Base-by-base conservation (phyloP, 345 rosid species). In the Populus davidiana region DNA sequence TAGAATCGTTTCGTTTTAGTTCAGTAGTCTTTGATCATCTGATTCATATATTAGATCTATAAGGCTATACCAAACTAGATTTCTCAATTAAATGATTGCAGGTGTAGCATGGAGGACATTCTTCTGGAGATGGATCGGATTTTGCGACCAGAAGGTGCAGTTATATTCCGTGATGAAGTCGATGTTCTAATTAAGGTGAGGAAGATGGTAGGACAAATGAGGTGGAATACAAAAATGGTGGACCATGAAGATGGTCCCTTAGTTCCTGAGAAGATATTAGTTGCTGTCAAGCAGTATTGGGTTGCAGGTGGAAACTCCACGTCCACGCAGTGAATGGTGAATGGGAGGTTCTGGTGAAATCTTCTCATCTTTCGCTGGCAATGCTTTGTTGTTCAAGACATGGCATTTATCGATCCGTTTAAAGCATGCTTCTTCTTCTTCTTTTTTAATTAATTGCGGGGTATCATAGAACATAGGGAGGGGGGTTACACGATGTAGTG, bases 211-310 rank as follows among this genome's bases (percentile, higher is more conserved):
- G 83, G 83, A n/a, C 93, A 97, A 49, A 96, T 96, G 97, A 92
- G 92, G 70, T 96, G 99, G 99, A 92, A 92, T 38, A 73, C 96
- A 8, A 96, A 96, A 84, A 87, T 96, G 93, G 90, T 94, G 73
- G 98, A 96, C 87, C 99, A 96, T 25, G 99, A 96, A 83, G 99
- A 94, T 74, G 99, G 99, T 43, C 99, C 99, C 62, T 86, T 96
- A 33, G 94, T 96, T 75, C 90, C 94, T 0, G 98, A 91, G 86
- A 96, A 96, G 86, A 86, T 92, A 78, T 79, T 96, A 80, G 85
- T 96, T 25, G 97, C 98, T 1, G 99, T 94, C 76, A 96, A 96
- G 90, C 97, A 91, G 81, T 96, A 94, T 41, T 96, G 99, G 99
- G 98, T 92, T 31, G 86, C 85, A 0, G 88, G 81, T 31, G 89